These are phyloP conservation scores for Helicocarpus griseus DNA, from an alignment of 2,329 filamentous ascomycete genomes.

Conservation along the genomic window DNA sequence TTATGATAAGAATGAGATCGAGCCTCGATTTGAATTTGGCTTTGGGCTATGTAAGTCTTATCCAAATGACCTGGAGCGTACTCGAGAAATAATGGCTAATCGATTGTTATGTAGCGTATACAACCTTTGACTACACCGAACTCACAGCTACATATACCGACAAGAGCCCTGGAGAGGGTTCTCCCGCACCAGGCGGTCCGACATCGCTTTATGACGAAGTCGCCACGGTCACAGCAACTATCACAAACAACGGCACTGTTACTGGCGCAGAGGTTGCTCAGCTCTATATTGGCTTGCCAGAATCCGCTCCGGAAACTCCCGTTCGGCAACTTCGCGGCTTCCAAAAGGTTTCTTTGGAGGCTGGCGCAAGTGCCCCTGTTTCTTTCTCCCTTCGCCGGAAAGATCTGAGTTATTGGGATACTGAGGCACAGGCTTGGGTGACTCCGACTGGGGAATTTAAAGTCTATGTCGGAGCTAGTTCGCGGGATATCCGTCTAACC, in stretches of 20 bases:
- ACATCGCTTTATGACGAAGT: conserved; percentile 43
- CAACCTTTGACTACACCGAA: conserved; percentile 41
- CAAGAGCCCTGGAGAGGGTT: conserved; percentile 26
- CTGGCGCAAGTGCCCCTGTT: conserved; percentile 45
- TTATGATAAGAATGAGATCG: conserved; percentile 42
- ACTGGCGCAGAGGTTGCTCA: conserved; percentile 44
- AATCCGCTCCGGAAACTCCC: conserved; percentile 25
- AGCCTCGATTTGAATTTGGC: conserved; percentile 47
- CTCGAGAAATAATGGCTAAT: not conserved
- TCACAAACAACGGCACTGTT: conserved; percentile 41
- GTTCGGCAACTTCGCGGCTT: conserved; percentile 59
- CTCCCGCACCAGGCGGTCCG: conserved; percentile 47
- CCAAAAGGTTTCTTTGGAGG: conserved; percentile 54
- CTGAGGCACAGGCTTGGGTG: conserved; percentile 58
- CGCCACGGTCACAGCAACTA: conserved; percentile 35
- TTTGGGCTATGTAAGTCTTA: conserved; percentile 36
- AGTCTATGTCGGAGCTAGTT: conserved; percentile 29
- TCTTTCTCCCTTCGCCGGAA: conserved; percentile 53
- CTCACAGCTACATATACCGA: conserved; percentile 18
- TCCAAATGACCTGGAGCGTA: not conserved
- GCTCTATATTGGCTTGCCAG: conserved; percentile 59
- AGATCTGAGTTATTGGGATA: conserved; percentile 66
- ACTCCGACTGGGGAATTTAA: conserved; percentile 37
- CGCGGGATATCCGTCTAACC: conserved; percentile 17
- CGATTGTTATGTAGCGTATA: conserved; percentile 36